phyloP scores from a whole-genome alignment of 352 stramenopile species.

The Phytophthora nicotianae region DNA sequence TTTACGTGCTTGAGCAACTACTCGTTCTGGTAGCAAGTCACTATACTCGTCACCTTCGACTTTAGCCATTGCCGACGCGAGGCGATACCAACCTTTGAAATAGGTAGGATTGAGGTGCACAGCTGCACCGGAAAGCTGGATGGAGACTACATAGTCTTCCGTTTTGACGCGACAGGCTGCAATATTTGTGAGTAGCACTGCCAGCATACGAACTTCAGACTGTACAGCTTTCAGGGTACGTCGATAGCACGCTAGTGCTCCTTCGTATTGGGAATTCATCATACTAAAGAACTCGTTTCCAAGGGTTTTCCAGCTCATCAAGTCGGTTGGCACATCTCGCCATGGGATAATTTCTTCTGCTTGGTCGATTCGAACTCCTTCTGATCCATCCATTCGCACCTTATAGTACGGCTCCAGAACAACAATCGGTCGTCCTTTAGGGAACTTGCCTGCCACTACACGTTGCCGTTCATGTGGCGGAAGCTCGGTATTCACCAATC shows the following conservation, averaged over 20 bases:
- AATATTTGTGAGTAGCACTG: neutral
- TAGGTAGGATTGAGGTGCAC: constrained; percentile 4
- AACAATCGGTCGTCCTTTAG: constrained; percentile 27
- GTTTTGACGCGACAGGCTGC: neutral
- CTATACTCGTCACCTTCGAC: neutral
- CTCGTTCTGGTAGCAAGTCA: neutral
- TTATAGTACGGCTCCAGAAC: constrained; percentile 46
- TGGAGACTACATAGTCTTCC: neutral
- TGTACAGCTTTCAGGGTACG: neutral
- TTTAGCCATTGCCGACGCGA: neutral
- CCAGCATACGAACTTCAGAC: neutral
- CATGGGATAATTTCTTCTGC: constrained; percentile 3
- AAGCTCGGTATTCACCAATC: constrained; percentile 19
- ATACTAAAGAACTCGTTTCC: neutral
- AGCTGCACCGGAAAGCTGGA: constrained; percentile 1
- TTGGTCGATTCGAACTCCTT: constrained; percentile 31
- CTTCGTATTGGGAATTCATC: neutral
- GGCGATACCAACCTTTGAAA: constrained; percentile 2
- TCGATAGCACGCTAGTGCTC: neutral
- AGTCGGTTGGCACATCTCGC: neutral
- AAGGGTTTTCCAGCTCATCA: constrained; percentile 1
- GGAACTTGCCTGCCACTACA: constrained; percentile 18
- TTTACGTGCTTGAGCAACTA: neutral
- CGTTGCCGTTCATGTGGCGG: constrained; percentile 15
- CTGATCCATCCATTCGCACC: constrained; percentile 23